A percentile compares a stretch with the other conserved stretches of the same genome.
Conservation (phyloP, 768 basidiomycete genomes). For the Kwoniella sp. region DNA sequence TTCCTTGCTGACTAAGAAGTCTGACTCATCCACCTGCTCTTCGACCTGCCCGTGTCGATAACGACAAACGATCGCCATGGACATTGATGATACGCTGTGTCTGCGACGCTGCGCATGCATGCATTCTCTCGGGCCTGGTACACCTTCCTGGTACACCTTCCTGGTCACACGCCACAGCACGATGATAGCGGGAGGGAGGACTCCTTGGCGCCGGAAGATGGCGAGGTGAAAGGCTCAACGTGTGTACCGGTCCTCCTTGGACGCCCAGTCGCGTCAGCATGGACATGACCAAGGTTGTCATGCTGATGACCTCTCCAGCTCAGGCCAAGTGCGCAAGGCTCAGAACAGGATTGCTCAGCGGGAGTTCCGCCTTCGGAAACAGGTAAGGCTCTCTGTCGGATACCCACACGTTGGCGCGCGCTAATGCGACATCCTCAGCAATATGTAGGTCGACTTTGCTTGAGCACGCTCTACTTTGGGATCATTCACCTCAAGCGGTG, state of each 20-base stretch:
- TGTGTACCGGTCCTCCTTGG: not conserved
- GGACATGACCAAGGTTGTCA: not conserved
- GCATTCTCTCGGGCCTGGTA: too few species aligned
- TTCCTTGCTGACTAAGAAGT: too few species aligned
- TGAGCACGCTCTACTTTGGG: too few species aligned
- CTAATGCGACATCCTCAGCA: slow-evolving; percentile 8
- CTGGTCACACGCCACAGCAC: too few species aligned
- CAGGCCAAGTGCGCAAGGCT: slow-evolving; percentile 38
- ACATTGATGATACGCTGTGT: too few species aligned
- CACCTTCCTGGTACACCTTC: too few species aligned
- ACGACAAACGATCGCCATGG: too few species aligned
- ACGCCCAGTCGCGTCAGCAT: not conserved
- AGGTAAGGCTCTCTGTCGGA: slow-evolving; percentile 61
- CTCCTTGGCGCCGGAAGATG: not conserved
- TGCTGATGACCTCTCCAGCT: slow-evolving; percentile 1
- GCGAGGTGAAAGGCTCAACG: slow-evolving; percentile 7
- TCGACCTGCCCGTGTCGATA: too few species aligned
- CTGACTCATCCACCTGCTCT: too few species aligned
- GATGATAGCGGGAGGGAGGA: not conserved
- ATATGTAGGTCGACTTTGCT: slow-evolving; percentile 30
- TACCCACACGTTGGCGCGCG: slow-evolving; percentile 9
- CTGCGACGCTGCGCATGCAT: too few species aligned
- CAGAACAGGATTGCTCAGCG: slow-evolving; percentile 67
- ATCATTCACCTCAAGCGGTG: too few species aligned
- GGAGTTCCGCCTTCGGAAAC: slow-evolving; percentile 86